Conservation (phyloP, 2,329 filamentous ascomycete genomes). For the Ascochyta rabiei region DNA sequence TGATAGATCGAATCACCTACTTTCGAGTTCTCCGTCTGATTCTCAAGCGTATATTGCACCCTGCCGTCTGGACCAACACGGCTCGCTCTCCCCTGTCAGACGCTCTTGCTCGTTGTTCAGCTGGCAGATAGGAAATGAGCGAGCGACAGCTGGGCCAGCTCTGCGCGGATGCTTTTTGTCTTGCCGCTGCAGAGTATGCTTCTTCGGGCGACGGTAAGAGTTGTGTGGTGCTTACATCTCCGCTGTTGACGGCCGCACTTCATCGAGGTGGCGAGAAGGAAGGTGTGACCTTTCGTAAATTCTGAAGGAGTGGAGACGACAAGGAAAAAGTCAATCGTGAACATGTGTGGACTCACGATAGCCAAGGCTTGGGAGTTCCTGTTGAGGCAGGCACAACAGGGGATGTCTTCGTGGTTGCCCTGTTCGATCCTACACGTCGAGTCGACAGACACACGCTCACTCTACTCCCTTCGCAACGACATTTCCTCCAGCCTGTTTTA, state of each 20-base stretch:
- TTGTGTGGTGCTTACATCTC: background rate
- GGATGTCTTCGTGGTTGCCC: background rate
- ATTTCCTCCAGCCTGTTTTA: background rate
- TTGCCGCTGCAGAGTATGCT: background rate
- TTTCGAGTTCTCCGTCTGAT: background rate
- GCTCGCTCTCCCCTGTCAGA: background rate
- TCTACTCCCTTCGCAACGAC: background rate
- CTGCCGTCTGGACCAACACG: background rate
- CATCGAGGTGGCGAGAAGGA: background rate
- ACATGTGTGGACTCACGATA: background rate
- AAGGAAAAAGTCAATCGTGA: background rate
- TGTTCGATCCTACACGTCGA: no score
- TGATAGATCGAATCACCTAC: background rate
- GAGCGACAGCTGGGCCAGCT: background rate
- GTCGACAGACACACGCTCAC: background rate
- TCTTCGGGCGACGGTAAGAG: background rate
- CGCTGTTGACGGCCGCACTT: background rate
- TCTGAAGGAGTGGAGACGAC: background rate
- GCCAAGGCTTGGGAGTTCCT: slow-evolving; percentile 12
- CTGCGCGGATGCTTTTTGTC: background rate
- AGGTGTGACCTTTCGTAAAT: background rate
- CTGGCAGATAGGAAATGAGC: background rate
- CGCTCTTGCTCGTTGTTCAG: background rate
- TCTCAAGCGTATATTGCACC: background rate
- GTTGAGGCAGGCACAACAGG: background rate